A percentile compares a stretch with the other conserved stretches of the same genome.
These are phyloP conservation scores for Gracilaria caudata DNA, from an alignment of 23 red algal species.

Conservation along the genomic window DNA sequence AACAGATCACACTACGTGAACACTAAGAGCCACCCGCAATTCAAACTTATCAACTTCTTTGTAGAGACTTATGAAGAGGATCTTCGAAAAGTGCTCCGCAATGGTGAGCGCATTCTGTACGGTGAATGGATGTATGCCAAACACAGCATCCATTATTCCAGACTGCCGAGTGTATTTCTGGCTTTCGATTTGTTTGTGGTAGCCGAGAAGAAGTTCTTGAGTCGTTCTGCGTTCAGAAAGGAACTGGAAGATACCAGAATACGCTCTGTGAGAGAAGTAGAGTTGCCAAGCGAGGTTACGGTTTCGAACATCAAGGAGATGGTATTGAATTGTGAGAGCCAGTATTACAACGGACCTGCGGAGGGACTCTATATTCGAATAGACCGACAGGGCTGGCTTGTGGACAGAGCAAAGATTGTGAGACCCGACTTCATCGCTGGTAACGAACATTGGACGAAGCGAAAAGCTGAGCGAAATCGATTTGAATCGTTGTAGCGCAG, in stretches of 20 bases:
- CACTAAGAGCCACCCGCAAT: slow-evolving; percentile 17
- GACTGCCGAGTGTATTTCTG: slow-evolving; percentile 18
- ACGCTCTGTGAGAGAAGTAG: not conserved
- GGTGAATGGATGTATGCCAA: slow-evolving; percentile 24
- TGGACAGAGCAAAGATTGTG: slow-evolving; percentile 19
- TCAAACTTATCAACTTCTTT: slow-evolving; percentile 7
- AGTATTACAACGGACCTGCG: slow-evolving; percentile 13
- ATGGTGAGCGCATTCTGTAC: slow-evolving; percentile 1
- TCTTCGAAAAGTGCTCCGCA: slow-evolving; percentile 11
- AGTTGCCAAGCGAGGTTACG: not conserved
- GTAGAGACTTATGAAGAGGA: slow-evolving; percentile 9
- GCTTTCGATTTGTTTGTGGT: slow-evolving; percentile 18
- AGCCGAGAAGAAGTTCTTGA: not conserved
- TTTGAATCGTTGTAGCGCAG: slow-evolving; percentile 11
- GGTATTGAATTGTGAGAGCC: slow-evolving; percentile 2
- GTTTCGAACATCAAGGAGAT: not conserved
- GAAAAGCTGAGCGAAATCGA: not conserved
- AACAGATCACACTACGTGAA: slow-evolving; percentile 28
- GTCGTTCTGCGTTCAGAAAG: slow-evolving; percentile 4
- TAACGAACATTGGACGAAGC: slow-evolving; percentile 15
- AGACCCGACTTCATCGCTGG: slow-evolving; percentile 6
- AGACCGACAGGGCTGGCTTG: not conserved
- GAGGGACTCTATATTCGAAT: slow-evolving; percentile 26
- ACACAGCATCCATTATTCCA: slow-evolving; percentile 19
- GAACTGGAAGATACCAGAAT: slow-evolving; percentile 1